These are phyloP conservation scores for Panaeolus cyanescens DNA, from an alignment of 768 basidiomycete species.

Conservation along the genomic window DNA sequence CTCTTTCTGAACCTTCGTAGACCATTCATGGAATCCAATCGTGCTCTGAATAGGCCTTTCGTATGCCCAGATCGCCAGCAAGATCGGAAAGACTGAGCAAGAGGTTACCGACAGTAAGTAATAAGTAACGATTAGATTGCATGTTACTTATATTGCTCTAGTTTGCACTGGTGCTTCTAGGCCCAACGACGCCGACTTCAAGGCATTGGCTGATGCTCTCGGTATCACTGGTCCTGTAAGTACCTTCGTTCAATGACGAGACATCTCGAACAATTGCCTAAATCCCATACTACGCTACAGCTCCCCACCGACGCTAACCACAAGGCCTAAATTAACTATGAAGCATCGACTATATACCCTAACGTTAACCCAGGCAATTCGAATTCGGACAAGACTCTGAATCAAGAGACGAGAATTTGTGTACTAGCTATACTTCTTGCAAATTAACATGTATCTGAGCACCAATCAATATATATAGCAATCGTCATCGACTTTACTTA, in stretches of 20 bases:
- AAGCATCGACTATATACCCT: background rate
- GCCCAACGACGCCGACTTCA: constrained; percentile 53
- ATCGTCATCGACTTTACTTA: background rate
- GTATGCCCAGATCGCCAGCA: constrained; percentile 48
- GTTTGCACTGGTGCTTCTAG: constrained; percentile 47
- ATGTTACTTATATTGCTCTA: constrained; percentile 19
- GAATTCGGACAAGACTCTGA: background rate
- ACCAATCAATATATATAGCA: background rate
- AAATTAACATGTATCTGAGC: background rate
- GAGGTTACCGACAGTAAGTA: constrained; percentile 56
- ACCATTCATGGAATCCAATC: background rate
- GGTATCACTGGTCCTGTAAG: constrained; percentile 39
- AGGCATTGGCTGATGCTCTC: constrained; percentile 44
- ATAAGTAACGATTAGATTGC: background rate
- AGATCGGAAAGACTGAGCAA: constrained; percentile 41
- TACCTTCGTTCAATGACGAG: background rate
- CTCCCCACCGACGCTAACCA: background rate
- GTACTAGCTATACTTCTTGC: background rate
- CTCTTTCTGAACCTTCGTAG: background rate
- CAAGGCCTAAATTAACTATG: background rate
- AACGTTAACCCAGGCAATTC: background rate
- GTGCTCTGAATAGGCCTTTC: constrained; percentile 40
- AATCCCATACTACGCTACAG: background rate
- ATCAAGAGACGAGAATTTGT: background rate
- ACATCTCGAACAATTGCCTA: no score